Percentiles rank a stretch among this genome's conserved stretches.
Conservation (phyloP, 2,329 filamentous ascomycete species). For the Rutstroemia sp. region DNA sequence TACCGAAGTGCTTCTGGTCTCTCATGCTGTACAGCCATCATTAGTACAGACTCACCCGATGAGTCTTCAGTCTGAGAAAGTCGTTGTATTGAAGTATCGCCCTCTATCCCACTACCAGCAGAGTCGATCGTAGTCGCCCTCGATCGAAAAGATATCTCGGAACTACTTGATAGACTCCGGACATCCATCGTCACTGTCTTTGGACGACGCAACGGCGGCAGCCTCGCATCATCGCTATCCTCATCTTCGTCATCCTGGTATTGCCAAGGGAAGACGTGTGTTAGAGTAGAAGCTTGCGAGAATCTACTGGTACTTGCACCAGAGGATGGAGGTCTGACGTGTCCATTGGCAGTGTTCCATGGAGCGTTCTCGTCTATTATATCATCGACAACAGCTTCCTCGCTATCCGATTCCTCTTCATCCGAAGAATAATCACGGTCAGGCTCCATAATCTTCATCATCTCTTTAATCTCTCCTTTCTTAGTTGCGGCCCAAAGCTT, state of each 20-base stretch:
- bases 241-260: constrained; percentile 37
- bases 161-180: constrained; percentile 79
- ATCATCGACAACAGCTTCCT: constrained; percentile 37
- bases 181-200: constrained; percentile 80
- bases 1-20: constrained; percentile 70
- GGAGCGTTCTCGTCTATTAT: constrained; percentile 37
- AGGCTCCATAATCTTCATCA: constrained; percentile 75
- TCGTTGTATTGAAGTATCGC: constrained; percentile 77
- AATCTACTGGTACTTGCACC: constrained; percentile 15
- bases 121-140: constrained; percentile 72
- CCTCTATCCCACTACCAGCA: constrained; percentile 65
- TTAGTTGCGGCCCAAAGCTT: constrained; percentile 81
- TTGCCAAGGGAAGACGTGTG: constrained; percentile 91
- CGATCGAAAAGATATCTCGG: constrained; percentile 76
- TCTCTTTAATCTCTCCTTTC: constrained; percentile 65
- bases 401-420: constrained; percentile 22
- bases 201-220: constrained; percentile 24
- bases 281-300: constrained; percentile 39
- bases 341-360: constrained; percentile 22
- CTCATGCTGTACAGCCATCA: constrained; percentile 75
- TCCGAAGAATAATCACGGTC: constrained; percentile 31
- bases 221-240: constrained; percentile 23
- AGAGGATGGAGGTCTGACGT: constrained; percentile 19
- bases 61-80: constrained; percentile 63
- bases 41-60: constrained; percentile 74